These are phyloP conservation scores for Epichloe gansuensis DNA, from an alignment of 2,329 filamentous ascomycete species.

Conservation along the genomic window DNA sequence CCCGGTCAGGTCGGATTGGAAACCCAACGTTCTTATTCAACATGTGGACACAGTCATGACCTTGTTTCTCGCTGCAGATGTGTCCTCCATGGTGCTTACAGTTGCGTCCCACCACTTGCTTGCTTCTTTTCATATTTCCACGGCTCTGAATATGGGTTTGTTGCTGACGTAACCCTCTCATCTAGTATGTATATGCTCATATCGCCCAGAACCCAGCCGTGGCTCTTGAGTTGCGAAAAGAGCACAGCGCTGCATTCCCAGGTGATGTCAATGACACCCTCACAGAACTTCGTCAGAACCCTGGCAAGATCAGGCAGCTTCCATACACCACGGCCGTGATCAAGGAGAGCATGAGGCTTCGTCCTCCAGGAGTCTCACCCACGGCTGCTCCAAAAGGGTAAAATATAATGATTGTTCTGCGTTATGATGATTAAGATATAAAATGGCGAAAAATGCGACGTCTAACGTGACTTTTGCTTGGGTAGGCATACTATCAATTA, in stretches of 20 bases:
- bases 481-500: not conserved
- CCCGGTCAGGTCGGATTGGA: not conserved
- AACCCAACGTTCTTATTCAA: not conserved
- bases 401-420: not conserved
- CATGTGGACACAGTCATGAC: slow-evolving; percentile 2
- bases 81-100: slow-evolving; percentile 3
- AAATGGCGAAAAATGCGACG: not conserved
- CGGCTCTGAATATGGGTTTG: not conserved
- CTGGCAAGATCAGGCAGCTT: slow-evolving; percentile 1
- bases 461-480: not conserved
- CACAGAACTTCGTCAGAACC: not conserved
- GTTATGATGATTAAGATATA: not conserved
- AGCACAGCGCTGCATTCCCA: not conserved
- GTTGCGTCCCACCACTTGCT: not conserved
- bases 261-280: not conserved
- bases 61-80: slow-evolving; percentile 1
- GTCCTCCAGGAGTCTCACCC: not conserved
- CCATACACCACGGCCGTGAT: slow-evolving; percentile 2
- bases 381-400: slow-evolving; percentile 1
- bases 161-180: not conserved
- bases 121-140: not conserved
- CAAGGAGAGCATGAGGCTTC: slow-evolving; percentile 3
- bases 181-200: not conserved
- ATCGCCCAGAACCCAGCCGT: slow-evolving; percentile 1
- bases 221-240: slow-evolving; percentile 1